Evolutionary conservation across 805 yeast species (phyloP).

Genomic region (Cyberlindnera japonica): DNA sequence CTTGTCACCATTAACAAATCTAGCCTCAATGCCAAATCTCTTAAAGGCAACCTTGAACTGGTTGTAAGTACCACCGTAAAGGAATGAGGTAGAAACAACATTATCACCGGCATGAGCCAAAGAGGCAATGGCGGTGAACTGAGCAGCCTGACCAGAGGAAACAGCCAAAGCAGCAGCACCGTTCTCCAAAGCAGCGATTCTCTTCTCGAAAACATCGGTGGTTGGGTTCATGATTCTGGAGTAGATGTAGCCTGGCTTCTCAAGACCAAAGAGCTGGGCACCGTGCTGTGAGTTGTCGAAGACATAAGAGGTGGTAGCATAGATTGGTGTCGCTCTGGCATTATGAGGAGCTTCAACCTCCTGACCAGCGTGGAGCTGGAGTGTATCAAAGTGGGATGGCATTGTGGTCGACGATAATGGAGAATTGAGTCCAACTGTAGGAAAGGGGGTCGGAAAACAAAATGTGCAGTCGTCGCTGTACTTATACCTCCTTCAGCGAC

Average conservation of each 20-base stretch:
- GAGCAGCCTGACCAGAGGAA: conserved; percentile 97
- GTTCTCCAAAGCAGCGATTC: conserved; percentile 89
- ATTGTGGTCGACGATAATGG: conserved; percentile 7
- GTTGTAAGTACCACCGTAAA: conserved; percentile 96
- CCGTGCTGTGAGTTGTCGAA: conserved; percentile 90
- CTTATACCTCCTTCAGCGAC: too few species aligned
- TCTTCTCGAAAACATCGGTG: conserved; percentile 81
- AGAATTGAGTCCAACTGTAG: not conserved
- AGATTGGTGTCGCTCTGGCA: conserved; percentile 88
- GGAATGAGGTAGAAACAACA: conserved; percentile 76
- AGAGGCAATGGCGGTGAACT: conserved; percentile 76
- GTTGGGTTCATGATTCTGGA: conserved; percentile 93
- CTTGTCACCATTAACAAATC: conserved; percentile 80
- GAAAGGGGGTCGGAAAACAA: not conserved
- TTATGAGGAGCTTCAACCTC: conserved; percentile 53
- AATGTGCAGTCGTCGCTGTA: too few species aligned
- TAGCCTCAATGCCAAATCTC: conserved; percentile 79
- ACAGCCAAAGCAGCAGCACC: conserved; percentile 90
- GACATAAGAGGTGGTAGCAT: conserved; percentile 85
- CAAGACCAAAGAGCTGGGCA: conserved; percentile 82
- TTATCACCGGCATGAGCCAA: conserved; percentile 89
- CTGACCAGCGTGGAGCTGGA: conserved; percentile 96
- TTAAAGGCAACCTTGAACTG: conserved; percentile 92
- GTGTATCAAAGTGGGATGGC: conserved; percentile 76
- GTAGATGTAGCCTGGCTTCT: conserved; percentile 82